Evolutionary conservation across 169 alveolate species (phyloP).

Genomic region (Plasmodium relictum): DNA sequence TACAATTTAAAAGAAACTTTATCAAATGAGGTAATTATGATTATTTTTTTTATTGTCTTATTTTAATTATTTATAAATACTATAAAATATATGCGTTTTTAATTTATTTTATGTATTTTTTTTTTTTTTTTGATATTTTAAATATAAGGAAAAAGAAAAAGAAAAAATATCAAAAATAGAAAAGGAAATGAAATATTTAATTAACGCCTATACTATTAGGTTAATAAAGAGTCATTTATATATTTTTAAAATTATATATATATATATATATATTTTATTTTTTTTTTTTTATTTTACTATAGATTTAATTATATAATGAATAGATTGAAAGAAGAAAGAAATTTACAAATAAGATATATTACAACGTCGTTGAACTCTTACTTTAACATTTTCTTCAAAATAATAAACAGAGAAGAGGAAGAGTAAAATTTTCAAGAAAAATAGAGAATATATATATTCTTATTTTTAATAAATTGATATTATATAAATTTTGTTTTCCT

Average conservation of each 20-base stretch:
- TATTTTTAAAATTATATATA: neutral
- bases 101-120: neutral
- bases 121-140: slow-evolving; percentile 11
- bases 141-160: slow-evolving; percentile 14
- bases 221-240: neutral
- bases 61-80: neutral
- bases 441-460: neutral
- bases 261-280: neutral
- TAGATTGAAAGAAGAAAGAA: slow-evolving; percentile 53
- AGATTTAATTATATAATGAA: slow-evolving; percentile 68
- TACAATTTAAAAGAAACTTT: slow-evolving; percentile 22
- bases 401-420: slow-evolving; percentile 9
- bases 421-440: slow-evolving; percentile 26
- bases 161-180: slow-evolving; percentile 30
- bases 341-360: slow-evolving; percentile 48
- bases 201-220: slow-evolving; percentile 65
- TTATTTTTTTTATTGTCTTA: neutral
- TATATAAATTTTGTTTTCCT: neutral
- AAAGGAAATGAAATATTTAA: slow-evolving; percentile 36
- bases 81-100: neutral
- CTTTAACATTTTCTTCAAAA: slow-evolving; percentile 46
- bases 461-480: neutral
- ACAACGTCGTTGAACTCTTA: slow-evolving; percentile 54
- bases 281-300: neutral
- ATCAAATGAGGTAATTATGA: neutral